phyloP scores from a whole-genome alignment of 495 filamentous ascomycete species.

The Parmelia sp. region DNA sequence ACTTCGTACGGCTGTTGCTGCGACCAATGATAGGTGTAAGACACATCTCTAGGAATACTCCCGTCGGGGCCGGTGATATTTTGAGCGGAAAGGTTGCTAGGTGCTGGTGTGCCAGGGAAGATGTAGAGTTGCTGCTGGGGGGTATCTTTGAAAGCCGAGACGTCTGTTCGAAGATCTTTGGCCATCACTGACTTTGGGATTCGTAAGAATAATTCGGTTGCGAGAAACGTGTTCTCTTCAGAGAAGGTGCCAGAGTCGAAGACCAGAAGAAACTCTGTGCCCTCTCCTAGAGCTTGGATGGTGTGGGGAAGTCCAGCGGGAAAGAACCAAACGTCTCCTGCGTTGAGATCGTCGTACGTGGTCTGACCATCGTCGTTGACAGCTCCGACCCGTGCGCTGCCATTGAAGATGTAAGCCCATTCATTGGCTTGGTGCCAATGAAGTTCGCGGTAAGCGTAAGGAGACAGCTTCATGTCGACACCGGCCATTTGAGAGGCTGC shows the following conservation, averaged over 20 bases:
- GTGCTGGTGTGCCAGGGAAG: conserved; percentile 59
- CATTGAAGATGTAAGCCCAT: conserved; percentile 62
- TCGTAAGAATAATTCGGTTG: conserved; percentile 55
- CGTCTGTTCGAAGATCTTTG: conserved; percentile 53
- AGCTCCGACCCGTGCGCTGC: conserved; percentile 53
- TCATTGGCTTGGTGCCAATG: conserved; percentile 68
- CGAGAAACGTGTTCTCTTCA: conserved; percentile 64
- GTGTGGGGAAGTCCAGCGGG: conserved; percentile 61
- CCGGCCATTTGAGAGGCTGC: conserved; percentile 63
- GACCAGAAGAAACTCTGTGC: conserved; percentile 62
- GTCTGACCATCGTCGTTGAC: conserved; percentile 58
- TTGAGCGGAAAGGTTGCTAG: conserved; percentile 53
- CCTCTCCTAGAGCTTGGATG: conserved; percentile 58
- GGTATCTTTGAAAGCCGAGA: conserved; percentile 51
- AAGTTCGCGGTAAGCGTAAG: conserved; percentile 60
- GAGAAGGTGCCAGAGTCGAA: conserved; percentile 66
- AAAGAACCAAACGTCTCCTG: conserved; percentile 69
- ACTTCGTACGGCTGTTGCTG: conserved; percentile 52
- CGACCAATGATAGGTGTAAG: conserved; percentile 64
- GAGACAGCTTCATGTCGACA: conserved; percentile 69
- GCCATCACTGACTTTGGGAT: conserved; percentile 56
- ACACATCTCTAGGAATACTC: conserved; percentile 40
- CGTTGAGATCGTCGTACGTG: conserved; percentile 59
- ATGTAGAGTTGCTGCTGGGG: conserved; percentile 60
- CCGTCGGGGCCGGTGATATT: conserved; percentile 57